Evolutionary conservation across 2,329 filamentous ascomycete genomes (phyloP), one percentile per base, ranked within the genome.

Genomic region (Talaromyces sp.): DNA sequence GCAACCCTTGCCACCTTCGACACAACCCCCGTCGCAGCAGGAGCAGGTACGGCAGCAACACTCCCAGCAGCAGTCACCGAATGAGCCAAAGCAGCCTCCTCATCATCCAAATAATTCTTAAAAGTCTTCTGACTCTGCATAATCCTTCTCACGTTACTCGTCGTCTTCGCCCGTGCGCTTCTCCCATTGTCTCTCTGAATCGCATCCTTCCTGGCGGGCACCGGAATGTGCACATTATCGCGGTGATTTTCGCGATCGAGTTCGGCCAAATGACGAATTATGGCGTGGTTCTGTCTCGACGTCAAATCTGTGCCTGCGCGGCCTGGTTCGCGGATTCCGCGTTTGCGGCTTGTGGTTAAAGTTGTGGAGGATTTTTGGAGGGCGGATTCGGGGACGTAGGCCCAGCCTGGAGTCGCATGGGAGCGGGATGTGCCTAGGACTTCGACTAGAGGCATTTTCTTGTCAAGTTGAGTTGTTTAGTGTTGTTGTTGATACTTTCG

Each of bases 371-470:
- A 82, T 12, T 84, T 82, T 61, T 85, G 82, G 62, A 84, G 82
- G 75, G 83, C 73, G 16, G 84, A 87, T 72, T 96, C 91, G 33
- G 92, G 88, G 1, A 97, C 91, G 74, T 96, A 96, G 12, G 92
- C 92, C 89, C 92, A 98, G 71, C 93, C 93, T 0, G 93, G 92
- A 1, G 91, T 90, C 50, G 84, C 81, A 50, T 86, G 85, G 16
- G 86, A 87, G 65, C 86, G 86, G 31, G 86, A 81, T 71, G 86
- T 87, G 39, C 91, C 90, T 63, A 97, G 81, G 69, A 96, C 89
- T 76, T 96, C 88, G 70, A 98, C 91, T 70, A 90, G 89, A 68
- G 85, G 85, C 83, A 87, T 88, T 48, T 39, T 61, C 11, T 16
- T 18, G 48, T 25, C 14, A 5, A 5, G 21, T 40, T 23, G 25